These are phyloP conservation scores for Ustilago bromivora DNA, from an alignment of 1,284 basidiomycete species.

Conservation along the genomic window DNA sequence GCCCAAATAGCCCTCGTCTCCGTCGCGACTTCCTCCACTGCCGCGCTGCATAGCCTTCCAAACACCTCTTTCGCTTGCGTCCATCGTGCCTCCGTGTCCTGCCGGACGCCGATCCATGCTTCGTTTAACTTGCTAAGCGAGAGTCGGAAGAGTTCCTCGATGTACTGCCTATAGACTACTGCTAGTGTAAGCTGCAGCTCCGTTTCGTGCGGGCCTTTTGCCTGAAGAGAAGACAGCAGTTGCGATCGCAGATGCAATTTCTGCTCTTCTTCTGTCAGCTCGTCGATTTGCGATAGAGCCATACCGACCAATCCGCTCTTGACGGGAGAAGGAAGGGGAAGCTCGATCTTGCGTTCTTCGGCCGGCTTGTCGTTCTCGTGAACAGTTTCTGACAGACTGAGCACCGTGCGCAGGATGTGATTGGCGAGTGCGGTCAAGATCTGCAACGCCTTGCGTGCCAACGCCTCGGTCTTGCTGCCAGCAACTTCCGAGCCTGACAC, in stretches of 20 bases:
- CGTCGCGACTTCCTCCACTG: slow-evolving; percentile 29
- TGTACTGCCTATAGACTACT: slow-evolving; percentile 13
- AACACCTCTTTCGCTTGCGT: slow-evolving; percentile 10
- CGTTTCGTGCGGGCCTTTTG: background rate
- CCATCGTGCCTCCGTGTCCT: slow-evolving; percentile 8
- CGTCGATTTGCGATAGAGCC: slow-evolving; percentile 34
- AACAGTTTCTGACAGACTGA: slow-evolving; percentile 37
- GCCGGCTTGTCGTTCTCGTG: slow-evolving; percentile 23
- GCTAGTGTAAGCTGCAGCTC: slow-evolving; percentile 7
- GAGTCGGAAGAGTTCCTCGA: slow-evolving; percentile 26
- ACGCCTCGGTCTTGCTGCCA: slow-evolving; percentile 9
- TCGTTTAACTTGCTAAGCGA: slow-evolving; percentile 17
- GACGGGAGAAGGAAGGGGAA: slow-evolving; percentile 11
- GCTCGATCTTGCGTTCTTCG: slow-evolving; percentile 18
- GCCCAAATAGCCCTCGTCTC: slow-evolving; percentile 24
- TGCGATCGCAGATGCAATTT: slow-evolving; percentile 18
- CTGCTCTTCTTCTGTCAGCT: slow-evolving; percentile 20
- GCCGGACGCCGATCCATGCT: slow-evolving; percentile 29
- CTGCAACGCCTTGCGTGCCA: slow-evolving; percentile 28
- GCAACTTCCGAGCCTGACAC: background rate
- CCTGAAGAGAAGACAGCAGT: slow-evolving; percentile 15
- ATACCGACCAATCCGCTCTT: slow-evolving; percentile 11
- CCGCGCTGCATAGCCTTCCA: slow-evolving; percentile 13
- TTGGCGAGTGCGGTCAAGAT: slow-evolving; percentile 45
- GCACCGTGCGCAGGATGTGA: slow-evolving; percentile 29